Evolutionary conservation across 352 stramenopile species (phyloP).

Genomic region (Phytopythium kandeliae): DNA sequence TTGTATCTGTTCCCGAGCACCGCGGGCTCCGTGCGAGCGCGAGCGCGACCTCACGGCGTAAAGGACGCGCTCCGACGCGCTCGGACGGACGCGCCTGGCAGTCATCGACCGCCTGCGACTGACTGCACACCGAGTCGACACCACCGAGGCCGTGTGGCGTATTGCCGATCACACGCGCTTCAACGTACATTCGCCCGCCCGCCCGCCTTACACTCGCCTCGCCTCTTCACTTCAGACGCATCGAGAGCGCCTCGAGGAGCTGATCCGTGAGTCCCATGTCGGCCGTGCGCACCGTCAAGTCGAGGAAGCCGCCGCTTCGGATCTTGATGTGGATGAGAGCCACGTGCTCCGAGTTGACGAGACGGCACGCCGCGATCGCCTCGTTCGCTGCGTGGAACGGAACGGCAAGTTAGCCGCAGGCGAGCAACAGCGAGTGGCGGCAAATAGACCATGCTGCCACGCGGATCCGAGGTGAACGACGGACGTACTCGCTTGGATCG

Average conservation of each 20-base stretch:
- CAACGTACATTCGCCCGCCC: not conserved
- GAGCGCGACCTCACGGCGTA: not conserved
- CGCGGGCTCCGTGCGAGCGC: too few relatives aligned
- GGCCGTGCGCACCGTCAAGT: constrained; percentile 80
- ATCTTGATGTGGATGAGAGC: constrained; percentile 86
- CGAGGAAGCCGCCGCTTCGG: constrained; percentile 73
- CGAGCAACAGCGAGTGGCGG: too few relatives aligned
- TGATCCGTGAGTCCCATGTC: constrained; percentile 81
- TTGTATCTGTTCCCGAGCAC: not conserved
- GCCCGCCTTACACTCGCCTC: too few relatives aligned
- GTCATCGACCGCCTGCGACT: too few relatives aligned
- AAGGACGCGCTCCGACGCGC: not conserved
- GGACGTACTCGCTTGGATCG: constrained; percentile 81
- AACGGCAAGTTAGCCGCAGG: constrained; percentile 6
- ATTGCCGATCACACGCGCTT: not conserved
- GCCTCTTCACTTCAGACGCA: constrained; percentile 48
- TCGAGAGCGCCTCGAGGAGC: constrained; percentile 52
- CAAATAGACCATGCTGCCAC: too few relatives aligned
- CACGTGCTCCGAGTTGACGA: constrained; percentile 79
- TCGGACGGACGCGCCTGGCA: not conserved
- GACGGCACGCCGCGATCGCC: constrained; percentile 73
- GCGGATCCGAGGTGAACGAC: too few relatives aligned
- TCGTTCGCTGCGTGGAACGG: constrained; percentile 62
- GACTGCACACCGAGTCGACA: not conserved
- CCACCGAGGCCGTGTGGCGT: not conserved